Conservation (phyloP, 148 eudicot species). For the Arbutus unedo region DNA sequence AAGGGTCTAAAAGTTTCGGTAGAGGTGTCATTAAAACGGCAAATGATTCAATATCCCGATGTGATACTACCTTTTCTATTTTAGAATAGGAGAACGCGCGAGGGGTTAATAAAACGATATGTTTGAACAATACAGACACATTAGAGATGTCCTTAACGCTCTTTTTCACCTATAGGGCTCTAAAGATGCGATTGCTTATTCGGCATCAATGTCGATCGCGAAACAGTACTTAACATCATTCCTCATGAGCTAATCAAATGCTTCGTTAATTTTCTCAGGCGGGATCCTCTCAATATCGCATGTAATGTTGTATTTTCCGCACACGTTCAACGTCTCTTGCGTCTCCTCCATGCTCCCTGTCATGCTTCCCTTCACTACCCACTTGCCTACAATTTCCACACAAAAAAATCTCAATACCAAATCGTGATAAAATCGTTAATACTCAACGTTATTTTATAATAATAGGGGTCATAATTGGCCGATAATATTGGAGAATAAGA, state of each 20-base stretch:
- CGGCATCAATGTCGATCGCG: conserved; percentile 57
- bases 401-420: too few species aligned
- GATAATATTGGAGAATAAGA: too few species aligned
- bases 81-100: too few species aligned
- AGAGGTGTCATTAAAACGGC: too few species aligned
- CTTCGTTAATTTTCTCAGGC: conserved; percentile 51
- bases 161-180: not conserved
- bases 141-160: not conserved
- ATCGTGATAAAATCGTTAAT: not conserved
- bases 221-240: conserved; percentile 84
- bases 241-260: conserved; percentile 54
- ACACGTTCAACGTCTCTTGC: conserved; percentile 80
- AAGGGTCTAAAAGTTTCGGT: too few species aligned
- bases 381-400: conserved; percentile 56
- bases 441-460: not conserved
- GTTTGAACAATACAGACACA: too few species aligned
- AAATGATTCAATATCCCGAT: too few species aligned
- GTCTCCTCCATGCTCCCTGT: conserved; percentile 76
- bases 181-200: conserved; percentile 30
- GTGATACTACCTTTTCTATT: too few species aligned
- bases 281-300: conserved; percentile 62
- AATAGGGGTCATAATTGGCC: not conserved
- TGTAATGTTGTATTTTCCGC: conserved; percentile 65
- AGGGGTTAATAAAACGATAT: not conserved
- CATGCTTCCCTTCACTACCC: conserved; percentile 78